Evolutionary conservation across 2,329 filamentous ascomycete genomes (phyloP), one percentile per base, ranked within the genome.

Genomic region (Arachnomyces sp.): DNA sequence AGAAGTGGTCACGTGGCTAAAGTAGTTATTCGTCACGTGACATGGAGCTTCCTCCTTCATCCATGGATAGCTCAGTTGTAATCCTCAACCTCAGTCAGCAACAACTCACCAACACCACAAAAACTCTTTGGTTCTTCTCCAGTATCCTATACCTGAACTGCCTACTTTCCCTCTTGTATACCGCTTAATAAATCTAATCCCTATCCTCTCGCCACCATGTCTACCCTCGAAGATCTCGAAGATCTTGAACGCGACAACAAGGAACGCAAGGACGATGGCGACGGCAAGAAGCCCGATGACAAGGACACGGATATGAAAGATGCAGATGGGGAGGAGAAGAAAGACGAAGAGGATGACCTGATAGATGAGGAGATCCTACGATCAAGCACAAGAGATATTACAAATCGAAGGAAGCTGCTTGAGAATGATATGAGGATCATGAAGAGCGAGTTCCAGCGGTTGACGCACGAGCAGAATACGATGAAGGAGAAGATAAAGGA

Each of bases 401-500:
- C 86, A 57, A 94, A 88, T 56, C 79, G 92, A 64, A 84, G 82
- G 72, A 82, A 89, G 58, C 76, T 98, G 59, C 74, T 98, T 50
- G 92, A 98, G 67, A 98, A 98, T 66, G 92, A 98, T 67, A 84
- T 92, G 57, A 79, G 92, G 57, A 96, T 98, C 68, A 96, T 98
- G 88, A 90, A 84, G 74, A 94, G 88, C 73, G 92, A 98, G 67
- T 88, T 80, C 56, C 89, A 94, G 61, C 82, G 92, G 54, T 74
- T 98, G 68, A 84, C 83, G 56, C 92, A 98, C 58, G 92, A 98
- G 70, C 94, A 94, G 71, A 80, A 83, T 36, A 82, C 86, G 36
- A 98, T 98, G 92, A 81, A 81, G 43, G 90, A 96, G 66, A 96
- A 95, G 74, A 96, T 98, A 66, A 96, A 95, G 75, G 92, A 98